Base-by-base conservation (phyloP, 805 yeast genomes). In the Pichia deserticola region DNA sequence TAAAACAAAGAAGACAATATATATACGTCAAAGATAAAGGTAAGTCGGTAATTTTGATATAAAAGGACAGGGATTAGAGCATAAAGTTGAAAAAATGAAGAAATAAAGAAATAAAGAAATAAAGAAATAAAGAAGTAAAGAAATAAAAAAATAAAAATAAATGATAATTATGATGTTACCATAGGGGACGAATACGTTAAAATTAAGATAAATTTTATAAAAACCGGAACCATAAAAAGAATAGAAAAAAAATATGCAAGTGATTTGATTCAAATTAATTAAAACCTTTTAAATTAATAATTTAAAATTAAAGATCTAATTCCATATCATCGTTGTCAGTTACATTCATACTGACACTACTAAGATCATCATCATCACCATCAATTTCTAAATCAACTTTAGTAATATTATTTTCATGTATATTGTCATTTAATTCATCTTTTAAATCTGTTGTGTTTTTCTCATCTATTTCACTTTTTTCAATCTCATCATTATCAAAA, bases 381-480 rank as follows among this genome's bases (percentile, higher is more conserved):
- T 48, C 56, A 38, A 55, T 50, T 36, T 51, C 54, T 12, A 51
- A 47, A 42, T 63, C 61, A 37, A 50, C 54, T 13, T 53, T 20
- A 20, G 20, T 20, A 20, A 20, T 45, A 42, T 63, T 60, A 11
- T 29, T 27, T 7, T 59, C 64, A 37, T 57, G 61, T 40, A 52
- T 58, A 11, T 28, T 25, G 6, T n/a, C 37, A 3, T 12, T 34
- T 34, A 42, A 36, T 13, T 28, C 30, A 13, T 32, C 29, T 6
- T 25, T 6, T 11, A 52, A 53, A 20, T 51, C 54, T 9, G 2
- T 12, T 37, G 27, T 45, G 33, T 9, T 28, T 20, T 12, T 32
- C 29, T 51, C 54, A 32, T 61, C 60, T 28, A 57, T 13, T 6
- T 54, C 59, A 9, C 50, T 60, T 20, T 49, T 61, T 5, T 56